phyloP scores from a whole-genome alignment of 805 yeast species.

The Zygosaccharomyces gambellarensis region DNA sequence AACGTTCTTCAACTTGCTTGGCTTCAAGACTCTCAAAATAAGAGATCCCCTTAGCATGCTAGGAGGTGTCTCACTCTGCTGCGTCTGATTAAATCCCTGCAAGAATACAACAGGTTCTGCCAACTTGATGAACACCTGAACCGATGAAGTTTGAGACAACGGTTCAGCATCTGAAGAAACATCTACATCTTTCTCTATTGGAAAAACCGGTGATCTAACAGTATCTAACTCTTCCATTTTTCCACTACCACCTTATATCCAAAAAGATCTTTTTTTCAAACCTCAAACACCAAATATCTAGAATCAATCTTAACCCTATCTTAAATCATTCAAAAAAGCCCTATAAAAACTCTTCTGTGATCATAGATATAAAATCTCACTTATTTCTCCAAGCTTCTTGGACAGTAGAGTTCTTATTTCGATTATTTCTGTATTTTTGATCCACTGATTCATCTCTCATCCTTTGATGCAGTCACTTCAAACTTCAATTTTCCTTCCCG shows the following conservation, averaged over 20 bases:
- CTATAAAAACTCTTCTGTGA: background rate
- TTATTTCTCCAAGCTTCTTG: no score
- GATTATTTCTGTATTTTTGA: background rate
- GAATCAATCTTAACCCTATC: background rate
- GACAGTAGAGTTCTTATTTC: no score
- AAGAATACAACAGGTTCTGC: constrained; percentile 78
- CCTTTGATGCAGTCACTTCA: background rate
- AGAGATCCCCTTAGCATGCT: constrained; percentile 77
- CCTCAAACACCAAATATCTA: background rate
- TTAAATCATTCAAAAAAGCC: background rate
- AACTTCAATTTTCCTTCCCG: background rate
- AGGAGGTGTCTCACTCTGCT: constrained; percentile 64
- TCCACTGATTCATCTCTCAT: background rate
- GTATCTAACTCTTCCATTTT: constrained; percentile 17
- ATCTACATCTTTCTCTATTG: constrained; percentile 48
- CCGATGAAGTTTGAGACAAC: constrained; percentile 53
- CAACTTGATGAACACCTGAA: constrained; percentile 66
- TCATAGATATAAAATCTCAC: no score
- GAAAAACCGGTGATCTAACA: constrained; percentile 45
- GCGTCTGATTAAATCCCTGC: constrained; percentile 72
- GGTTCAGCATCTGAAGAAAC: constrained; percentile 42
- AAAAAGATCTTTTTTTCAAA: background rate
- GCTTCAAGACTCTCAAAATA: constrained; percentile 62
- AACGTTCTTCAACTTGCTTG: constrained; percentile 64
- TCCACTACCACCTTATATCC: background rate